Percentiles rank a stretch among this genome's conserved stretches.
These are phyloP conservation scores for Globisporangium cylindrosporum DNA, from an alignment of 352 stramenopile species.

Conservation along the genomic window DNA sequence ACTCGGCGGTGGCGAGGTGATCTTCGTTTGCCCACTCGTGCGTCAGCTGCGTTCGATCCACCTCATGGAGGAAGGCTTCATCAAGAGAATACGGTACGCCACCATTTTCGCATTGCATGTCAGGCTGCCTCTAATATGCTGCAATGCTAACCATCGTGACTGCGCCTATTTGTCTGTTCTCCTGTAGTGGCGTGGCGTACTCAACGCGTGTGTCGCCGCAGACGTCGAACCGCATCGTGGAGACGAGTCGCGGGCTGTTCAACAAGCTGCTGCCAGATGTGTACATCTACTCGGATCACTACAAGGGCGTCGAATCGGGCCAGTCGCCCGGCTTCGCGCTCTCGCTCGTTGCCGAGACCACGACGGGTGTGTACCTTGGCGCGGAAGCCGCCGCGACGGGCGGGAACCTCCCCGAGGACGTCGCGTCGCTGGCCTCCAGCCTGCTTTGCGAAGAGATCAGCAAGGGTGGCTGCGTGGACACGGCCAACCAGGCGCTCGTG, in stretches of 20 bases:
- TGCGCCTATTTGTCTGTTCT: constrained; percentile 17
- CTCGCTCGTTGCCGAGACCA: constrained; percentile 97
- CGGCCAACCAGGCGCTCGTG: constrained; percentile 93
- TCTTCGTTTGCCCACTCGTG: constrained; percentile 95
- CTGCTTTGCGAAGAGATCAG: constrained; percentile 97
- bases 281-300: constrained; percentile 99
- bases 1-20: constrained; percentile 83
- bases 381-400: constrained; percentile 88
- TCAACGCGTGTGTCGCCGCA: constrained; percentile 97
- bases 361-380: constrained; percentile 92
- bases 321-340: constrained; percentile 91
- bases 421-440: constrained; percentile 91
- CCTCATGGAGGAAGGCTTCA: constrained; percentile 95
- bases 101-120: neutral
- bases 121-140: neutral
- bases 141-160: neutral
- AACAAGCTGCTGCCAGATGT: constrained; percentile 98
- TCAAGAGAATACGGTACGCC: constrained; percentile 94
- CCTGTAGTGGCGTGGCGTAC: constrained; percentile 90
- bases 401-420: constrained; percentile 93
- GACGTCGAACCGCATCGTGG: constrained; percentile 97
- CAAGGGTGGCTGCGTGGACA: constrained; percentile 93
- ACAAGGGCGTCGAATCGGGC: constrained; percentile 89
- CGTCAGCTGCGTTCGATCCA: constrained; percentile 93
- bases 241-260: constrained; percentile 94